phyloP scores from a whole-genome alignment of 2,329 filamentous ascomycete genomes.

The Aspergillus tanneri region DNA sequence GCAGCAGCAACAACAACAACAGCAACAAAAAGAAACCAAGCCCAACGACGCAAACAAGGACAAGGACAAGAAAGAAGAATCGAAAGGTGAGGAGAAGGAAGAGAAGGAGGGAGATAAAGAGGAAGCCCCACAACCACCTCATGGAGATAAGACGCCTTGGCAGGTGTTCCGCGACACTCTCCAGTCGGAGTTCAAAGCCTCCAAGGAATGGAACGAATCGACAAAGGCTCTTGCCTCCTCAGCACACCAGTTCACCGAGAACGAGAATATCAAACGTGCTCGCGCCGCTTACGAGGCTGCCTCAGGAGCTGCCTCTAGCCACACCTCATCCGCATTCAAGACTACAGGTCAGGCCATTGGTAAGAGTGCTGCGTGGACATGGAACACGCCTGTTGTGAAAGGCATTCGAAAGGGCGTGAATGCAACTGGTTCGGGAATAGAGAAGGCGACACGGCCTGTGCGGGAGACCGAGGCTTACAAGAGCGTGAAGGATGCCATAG shows the following conservation, averaged over 20 bases:
- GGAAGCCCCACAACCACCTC: slow-evolving; percentile 76
- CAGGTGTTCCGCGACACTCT: slow-evolving; percentile 99
- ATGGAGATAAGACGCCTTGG: slow-evolving; percentile 98
- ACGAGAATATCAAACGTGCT: slow-evolving; percentile 82
- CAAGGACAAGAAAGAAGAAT: slow-evolving; percentile 24
- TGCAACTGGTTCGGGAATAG: slow-evolving; percentile 79
- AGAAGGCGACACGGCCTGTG: slow-evolving; percentile 92
- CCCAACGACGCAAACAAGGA: slow-evolving; percentile 34
- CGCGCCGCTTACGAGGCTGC: slow-evolving; percentile 84
- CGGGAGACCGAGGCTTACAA: slow-evolving; percentile 94
- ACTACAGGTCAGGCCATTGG: slow-evolving; percentile 82
- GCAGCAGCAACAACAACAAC: slow-evolving; percentile 34
- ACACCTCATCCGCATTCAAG: slow-evolving; percentile 77
- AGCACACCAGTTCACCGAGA: slow-evolving; percentile 88
- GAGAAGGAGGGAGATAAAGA: slow-evolving; percentile 60
- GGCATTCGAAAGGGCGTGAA: slow-evolving; percentile 83
- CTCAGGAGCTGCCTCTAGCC: slow-evolving; percentile 76
- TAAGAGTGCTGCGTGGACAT: slow-evolving; percentile 91
- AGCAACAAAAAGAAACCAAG: slow-evolving; percentile 45
- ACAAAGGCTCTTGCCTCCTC: slow-evolving; percentile 90
- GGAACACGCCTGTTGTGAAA: slow-evolving; percentile 92
- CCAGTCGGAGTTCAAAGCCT: slow-evolving; percentile 87
- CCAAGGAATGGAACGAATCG: slow-evolving; percentile 98
- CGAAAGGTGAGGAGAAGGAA: slow-evolving; percentile 45
- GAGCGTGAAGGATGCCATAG: slow-evolving; percentile 90